Conservation (phyloP, 148 eudicot genomes). For the Camellia granthamiana region DNA sequence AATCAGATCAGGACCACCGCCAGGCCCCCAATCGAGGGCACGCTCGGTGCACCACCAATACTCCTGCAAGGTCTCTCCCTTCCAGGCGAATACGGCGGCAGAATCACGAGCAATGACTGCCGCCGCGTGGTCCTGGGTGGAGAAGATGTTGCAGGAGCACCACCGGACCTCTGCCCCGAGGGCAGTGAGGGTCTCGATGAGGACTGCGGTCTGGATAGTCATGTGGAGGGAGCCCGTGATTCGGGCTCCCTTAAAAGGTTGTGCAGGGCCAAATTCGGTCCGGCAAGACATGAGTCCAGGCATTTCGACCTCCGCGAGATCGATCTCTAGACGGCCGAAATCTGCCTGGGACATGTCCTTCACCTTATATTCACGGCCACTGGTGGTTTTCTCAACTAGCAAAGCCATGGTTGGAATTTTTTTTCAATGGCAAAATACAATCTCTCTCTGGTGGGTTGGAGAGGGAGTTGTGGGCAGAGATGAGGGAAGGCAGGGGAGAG, state of each 20-base stretch:
- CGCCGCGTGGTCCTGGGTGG: slow-evolving; percentile 94
- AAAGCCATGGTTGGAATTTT: slow-evolving; percentile 41
- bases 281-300: slow-evolving; percentile 83
- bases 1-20: slow-evolving; percentile 83
- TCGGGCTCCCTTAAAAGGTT: slow-evolving; percentile 81
- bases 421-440: too few relatives aligned
- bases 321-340: slow-evolving; percentile 86
- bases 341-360: slow-evolving; percentile 96
- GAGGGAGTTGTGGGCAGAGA: slow-evolving; percentile 15
- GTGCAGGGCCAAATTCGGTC: slow-evolving; percentile 73
- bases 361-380: slow-evolving; percentile 87
- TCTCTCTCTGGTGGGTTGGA: neutral
- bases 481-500: slow-evolving; percentile 11
- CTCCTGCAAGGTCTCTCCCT: slow-evolving; percentile 95
- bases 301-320: slow-evolving; percentile 92
- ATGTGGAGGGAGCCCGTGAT: slow-evolving; percentile 89
- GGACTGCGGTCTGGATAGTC: slow-evolving; percentile 93
- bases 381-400: slow-evolving; percentile 65
- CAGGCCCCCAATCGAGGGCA: slow-evolving; percentile 84
- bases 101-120: slow-evolving; percentile 89
- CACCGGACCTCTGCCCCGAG: slow-evolving; percentile 92
- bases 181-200: slow-evolving; percentile 85
- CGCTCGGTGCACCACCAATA: slow-evolving; percentile 98
- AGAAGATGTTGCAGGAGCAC: slow-evolving; percentile 98
- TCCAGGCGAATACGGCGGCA: slow-evolving; percentile 95